These are phyloP conservation scores for Rhododendron kiyosumense DNA, from an alignment of 148 eudicot species.

Conservation along the genomic window DNA sequence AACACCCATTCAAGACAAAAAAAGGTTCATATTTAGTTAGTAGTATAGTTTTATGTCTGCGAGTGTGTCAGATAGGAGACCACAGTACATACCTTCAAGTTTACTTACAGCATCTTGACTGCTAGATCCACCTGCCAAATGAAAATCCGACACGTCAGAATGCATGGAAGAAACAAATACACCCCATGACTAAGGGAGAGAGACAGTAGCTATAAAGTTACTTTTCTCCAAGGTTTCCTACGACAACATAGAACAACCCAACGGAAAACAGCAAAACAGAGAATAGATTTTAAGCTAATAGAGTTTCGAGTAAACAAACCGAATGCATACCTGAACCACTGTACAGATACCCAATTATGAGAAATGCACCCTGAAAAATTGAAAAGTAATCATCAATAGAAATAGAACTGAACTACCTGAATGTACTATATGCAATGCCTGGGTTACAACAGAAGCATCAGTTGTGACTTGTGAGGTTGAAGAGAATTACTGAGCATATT, in stretches of 20 bases:
- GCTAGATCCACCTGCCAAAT: constrained; percentile 42
- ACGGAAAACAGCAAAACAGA: background rate
- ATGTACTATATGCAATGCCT: background rate
- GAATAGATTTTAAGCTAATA: background rate
- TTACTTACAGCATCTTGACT: constrained; percentile 43
- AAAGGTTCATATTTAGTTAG: background rate
- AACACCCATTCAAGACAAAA: background rate
- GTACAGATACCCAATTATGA: constrained; percentile 72
- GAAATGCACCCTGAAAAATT: constrained; percentile 68
- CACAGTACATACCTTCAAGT: constrained; percentile 55
- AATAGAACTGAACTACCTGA: background rate
- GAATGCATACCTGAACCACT: constrained; percentile 72
- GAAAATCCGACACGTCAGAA: background rate
- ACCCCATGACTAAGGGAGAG: background rate
- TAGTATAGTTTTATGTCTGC: background rate
- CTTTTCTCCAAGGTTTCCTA: constrained; percentile 6
- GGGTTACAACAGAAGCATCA: background rate
- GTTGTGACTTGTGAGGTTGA: background rate
- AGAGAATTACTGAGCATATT: background rate
- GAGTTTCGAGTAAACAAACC: background rate
- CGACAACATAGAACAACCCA: constrained; percentile 1
- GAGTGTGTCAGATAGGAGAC: background rate
- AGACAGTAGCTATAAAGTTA: background rate
- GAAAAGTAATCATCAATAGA: background rate
- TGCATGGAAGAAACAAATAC: constrained; percentile 7